These are phyloP conservation scores for Sarocladium strictum DNA, from an alignment of 2,329 filamentous ascomycete species.

Conservation along the genomic window DNA sequence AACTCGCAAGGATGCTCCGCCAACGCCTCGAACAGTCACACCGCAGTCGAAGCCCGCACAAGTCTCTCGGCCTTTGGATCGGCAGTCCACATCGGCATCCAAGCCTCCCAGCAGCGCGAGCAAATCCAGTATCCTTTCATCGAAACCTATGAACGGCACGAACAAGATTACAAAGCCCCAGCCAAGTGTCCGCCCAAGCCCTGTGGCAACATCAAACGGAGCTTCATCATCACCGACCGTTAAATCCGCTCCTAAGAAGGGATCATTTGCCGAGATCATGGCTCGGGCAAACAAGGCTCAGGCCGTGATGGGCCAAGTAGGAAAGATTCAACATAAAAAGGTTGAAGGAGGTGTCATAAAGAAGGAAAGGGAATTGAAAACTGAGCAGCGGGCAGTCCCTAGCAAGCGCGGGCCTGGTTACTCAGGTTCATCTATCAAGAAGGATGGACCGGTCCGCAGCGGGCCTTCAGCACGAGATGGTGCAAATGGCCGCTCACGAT, in stretches of 20 bases:
- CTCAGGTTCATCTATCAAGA: constrained; percentile 21
- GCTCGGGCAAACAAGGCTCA: constrained; percentile 64
- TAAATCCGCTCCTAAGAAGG: constrained; percentile 57
- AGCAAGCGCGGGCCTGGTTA: constrained; percentile 20
- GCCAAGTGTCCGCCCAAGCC: constrained; percentile 9
- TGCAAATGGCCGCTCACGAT: neutral
- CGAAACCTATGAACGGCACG: constrained; percentile 20
- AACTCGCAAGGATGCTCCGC: constrained; percentile 32
- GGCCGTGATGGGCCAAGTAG: constrained; percentile 53
- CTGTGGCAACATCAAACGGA: constrained; percentile 18
- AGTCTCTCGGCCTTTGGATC: constrained; percentile 20
- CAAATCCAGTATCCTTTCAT: constrained; percentile 16
- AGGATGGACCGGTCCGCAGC: constrained; percentile 19
- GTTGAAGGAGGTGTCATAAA: constrained; percentile 52
- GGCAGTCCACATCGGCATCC: constrained; percentile 15
- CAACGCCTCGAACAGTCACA: constrained; percentile 30
- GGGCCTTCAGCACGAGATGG: constrained; percentile 12
- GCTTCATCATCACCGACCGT: constrained; percentile 31
- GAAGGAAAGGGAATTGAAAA: constrained; percentile 36
- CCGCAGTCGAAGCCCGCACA: constrained; percentile 15
- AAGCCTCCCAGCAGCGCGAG: neutral
- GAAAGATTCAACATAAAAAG: constrained; percentile 70
- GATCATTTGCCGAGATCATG: constrained; percentile 69
- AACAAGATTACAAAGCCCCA: constrained; percentile 19
- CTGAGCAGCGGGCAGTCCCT: constrained; percentile 24